These are phyloP conservation scores for Megacollybia marginata DNA, from an alignment of 768 basidiomycete species.

Conservation along the genomic window DNA sequence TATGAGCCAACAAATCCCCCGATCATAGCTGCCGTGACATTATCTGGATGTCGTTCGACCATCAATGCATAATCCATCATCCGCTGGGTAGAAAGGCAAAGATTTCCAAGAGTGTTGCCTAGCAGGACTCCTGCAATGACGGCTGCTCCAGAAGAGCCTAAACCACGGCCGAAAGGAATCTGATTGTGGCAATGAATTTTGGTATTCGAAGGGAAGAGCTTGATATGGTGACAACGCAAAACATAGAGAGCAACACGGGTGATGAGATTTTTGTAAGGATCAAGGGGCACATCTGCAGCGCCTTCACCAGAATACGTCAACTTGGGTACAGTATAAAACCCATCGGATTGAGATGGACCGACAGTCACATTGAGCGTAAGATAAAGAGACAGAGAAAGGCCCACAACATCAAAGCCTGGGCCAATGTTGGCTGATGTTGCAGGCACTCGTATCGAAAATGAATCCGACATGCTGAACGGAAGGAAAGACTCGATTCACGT, in stretches of 20 bases:
- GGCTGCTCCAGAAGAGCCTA: constrained; percentile 98
- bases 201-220: constrained; percentile 70
- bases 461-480: constrained; percentile 1
- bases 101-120: constrained; percentile 72
- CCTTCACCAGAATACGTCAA: constrained; percentile 87
- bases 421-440: constrained; percentile 99
- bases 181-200: constrained; percentile 78
- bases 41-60: constrained; percentile 99
- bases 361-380: constrained; percentile 62
- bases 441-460: constrained; percentile 76
- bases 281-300: constrained; percentile 82
- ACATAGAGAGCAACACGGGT: constrained; percentile 98
- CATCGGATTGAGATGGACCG: constrained; percentile 17
- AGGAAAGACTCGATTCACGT: background rate
- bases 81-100: constrained; percentile 61
- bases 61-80: constrained; percentile 95
- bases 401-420: constrained; percentile 97
- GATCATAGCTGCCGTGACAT: constrained; percentile 94
- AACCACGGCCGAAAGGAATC: constrained; percentile 95
- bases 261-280: constrained; percentile 93
- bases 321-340: constrained; percentile 41
- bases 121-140: constrained; percentile 95
- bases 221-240: constrained; percentile 78
- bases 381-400: constrained; percentile 87
- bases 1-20: constrained; percentile 98